Percentiles rank a stretch among this genome's conserved stretches.
Conservation (phyloP, 148 eudicot species). For the Pouteria glomerata region DNA sequence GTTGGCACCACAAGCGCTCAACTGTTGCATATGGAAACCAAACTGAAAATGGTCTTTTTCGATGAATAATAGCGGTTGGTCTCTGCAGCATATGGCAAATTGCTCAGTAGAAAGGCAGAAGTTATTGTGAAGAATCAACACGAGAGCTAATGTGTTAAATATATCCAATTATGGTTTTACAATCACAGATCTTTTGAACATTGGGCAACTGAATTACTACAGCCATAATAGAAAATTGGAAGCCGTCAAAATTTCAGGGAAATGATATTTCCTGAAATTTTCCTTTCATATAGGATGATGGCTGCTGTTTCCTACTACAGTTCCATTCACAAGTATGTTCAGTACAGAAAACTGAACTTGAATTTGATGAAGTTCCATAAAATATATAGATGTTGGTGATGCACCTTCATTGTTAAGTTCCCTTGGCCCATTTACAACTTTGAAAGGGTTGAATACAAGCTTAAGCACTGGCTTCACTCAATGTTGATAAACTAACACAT, state of each 20-base stretch:
- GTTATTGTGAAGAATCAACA: not conserved
- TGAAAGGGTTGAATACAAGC: too few species aligned
- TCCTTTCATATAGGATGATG: not conserved
- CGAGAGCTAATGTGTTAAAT: not conserved
- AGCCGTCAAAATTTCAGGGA: too few species aligned
- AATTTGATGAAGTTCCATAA: not conserved
- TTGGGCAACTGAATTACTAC: not conserved
- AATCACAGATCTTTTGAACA: too few species aligned
- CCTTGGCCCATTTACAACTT: slow-evolving; percentile 9
- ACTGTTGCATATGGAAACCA: slow-evolving; percentile 94
- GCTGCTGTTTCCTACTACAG: not conserved
- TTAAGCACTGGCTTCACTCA: too few species aligned
- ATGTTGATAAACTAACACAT: too few species aligned
- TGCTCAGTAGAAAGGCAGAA: not conserved
- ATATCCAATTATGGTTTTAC: not conserved
- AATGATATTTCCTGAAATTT: too few species aligned
- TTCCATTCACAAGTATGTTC: not conserved
- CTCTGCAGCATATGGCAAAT: slow-evolving; percentile 42
- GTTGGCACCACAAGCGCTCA: slow-evolving; percentile 81
- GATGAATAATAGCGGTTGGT: slow-evolving; percentile 66
- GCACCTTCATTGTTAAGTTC: not conserved
- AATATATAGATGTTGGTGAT: not conserved
- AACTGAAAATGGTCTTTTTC: slow-evolving; percentile 73
- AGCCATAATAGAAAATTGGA: too few species aligned
- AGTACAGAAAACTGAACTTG: not conserved